Base-by-base conservation (phyloP, 345 rosid species). In the Salix brachista region DNA sequence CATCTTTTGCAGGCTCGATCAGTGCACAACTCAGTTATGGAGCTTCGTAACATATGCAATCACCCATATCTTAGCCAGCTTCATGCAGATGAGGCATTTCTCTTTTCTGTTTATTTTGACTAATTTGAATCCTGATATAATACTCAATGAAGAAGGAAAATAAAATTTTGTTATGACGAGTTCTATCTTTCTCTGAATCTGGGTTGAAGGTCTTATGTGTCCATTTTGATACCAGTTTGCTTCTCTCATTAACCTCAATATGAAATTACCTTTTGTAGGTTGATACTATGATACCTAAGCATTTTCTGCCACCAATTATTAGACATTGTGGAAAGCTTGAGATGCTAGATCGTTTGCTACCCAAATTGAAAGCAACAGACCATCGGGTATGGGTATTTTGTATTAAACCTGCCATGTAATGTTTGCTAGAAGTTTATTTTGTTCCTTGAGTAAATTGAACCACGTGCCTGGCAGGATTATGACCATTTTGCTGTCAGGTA, bases 1-100 rank as follows among this genome's bases (percentile, higher is more conserved):
- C 50, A 13, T 71, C 34, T 70, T 79, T 72, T 80, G 79, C 88
- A 94, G 98, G 82, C 87, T 50, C 90, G 97, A 65, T 85, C 97
- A 2, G 97, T 94, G 82, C 98, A 94, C 86, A 94, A 94, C 83
- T 86, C 98, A 30, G 98, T 94, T 65, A 94, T 94, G 97, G 98
- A 94, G 89, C 96, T 92, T 36, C 92, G 98, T 34, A 94, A 94
- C 82, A 94, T 94, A 76, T 94, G 97, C 88, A 94, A 94, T 86
- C 98, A 94, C 84, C 98, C 97, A 28, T 94, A 94, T 84, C 86
- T 94, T 80, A 94, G 98, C 86, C 98, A 94, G 83, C 97, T 94
- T 85, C 98, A 94, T 74, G 84, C 88, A 44, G 98, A 94, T 30
- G 97, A 94, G 97, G 98, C 83, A 85, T 82, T 82, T 67, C 54